Percentiles rank a stretch among this genome's conserved stretches.
phyloP scores from a whole-genome alignment of 306 rosid genomes.

The Alnus glutinosa region DNA sequence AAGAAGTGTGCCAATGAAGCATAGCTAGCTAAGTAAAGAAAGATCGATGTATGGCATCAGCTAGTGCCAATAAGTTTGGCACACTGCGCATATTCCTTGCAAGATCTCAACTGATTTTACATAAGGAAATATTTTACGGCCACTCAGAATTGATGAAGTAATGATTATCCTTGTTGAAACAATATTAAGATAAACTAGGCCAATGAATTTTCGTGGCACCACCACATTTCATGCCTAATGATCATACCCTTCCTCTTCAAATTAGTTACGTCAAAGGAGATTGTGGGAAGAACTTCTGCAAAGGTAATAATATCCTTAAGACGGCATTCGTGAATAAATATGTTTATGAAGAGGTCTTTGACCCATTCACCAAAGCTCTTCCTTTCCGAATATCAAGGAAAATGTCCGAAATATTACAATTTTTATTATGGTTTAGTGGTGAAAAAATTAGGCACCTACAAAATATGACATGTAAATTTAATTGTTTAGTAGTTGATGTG shows the following conservation, averaged over 20 bases:
- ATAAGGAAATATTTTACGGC: not conserved
- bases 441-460: too few relatives aligned
- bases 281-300: too few relatives aligned
- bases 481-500: too few relatives aligned
- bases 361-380: not conserved
- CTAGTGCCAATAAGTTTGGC: too few relatives aligned
- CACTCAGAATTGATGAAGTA: not conserved
- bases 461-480: too few relatives aligned
- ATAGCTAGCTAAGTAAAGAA: not conserved
- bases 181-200: not conserved
- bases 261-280: not conserved
- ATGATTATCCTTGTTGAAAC: slow-evolving; percentile 6
- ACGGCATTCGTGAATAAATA: not conserved
- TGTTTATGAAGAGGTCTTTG: not conserved
- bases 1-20: not conserved
- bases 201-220: not conserved
- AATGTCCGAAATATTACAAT: too few relatives aligned
- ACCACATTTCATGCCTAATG: not conserved
- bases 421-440: too few relatives aligned
- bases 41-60: too few relatives aligned
- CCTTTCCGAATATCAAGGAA: too few relatives aligned
- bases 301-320: not conserved
- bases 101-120: not conserved
- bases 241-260: not conserved
- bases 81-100: not conserved